Conservation (phyloP, 345 rosid species). For the Eucalyptus guilfoylei region DNA sequence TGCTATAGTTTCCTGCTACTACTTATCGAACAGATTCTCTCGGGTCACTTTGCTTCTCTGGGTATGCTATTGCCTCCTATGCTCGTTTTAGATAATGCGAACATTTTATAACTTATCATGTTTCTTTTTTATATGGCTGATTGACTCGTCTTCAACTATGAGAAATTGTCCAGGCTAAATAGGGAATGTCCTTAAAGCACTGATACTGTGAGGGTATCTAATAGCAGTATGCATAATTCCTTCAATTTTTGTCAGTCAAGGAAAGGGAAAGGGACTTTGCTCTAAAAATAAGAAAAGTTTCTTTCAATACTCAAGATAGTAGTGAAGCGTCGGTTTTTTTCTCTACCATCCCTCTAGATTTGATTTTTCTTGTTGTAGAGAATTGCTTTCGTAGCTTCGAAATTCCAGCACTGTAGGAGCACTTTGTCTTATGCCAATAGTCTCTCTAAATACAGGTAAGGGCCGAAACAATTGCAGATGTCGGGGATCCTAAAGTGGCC, state of each 20-base stretch:
- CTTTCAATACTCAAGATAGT: neutral
- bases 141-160: neutral
- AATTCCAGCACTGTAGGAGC: neutral
- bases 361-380: neutral
- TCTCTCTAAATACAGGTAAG: constrained; percentile 9
- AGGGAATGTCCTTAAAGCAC: neutral
- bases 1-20: neutral
- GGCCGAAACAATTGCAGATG: constrained; percentile 32
- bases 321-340: neutral
- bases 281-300: neutral
- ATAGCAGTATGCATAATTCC: neutral
- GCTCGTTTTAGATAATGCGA: neutral
- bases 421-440: neutral
- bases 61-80: neutral
- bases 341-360: neutral
- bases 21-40: neutral
- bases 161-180: neutral
- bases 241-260: neutral
- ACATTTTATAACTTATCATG: neutral
- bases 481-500: constrained; percentile 43
- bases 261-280: neutral
- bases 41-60: neutral
- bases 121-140: neutral
- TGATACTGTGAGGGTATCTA: neutral
- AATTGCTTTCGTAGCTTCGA: neutral